phyloP scores from a whole-genome alignment of 2,329 filamentous ascomycete species.

The Cordyceps fumosorosea region DNA sequence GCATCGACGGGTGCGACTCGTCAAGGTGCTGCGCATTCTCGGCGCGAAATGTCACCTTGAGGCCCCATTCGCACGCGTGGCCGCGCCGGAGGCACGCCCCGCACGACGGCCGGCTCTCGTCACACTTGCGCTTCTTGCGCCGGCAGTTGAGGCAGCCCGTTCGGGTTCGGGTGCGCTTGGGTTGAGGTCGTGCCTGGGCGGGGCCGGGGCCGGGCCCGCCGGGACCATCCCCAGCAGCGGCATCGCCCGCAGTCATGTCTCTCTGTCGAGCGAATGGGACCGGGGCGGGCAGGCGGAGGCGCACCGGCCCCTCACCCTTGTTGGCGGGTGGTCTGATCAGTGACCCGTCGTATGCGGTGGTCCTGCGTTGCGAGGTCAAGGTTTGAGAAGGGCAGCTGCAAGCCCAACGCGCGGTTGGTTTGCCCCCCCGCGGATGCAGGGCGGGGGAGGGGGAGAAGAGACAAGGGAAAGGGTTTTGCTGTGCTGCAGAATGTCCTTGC shows the following conservation, averaged over 20 bases:
- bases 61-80: conserved; percentile 31
- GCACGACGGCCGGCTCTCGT: conserved; percentile 29
- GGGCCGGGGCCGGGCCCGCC: neutral
- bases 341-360: neutral
- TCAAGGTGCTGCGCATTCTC: conserved; percentile 30
- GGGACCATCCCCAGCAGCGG: neutral
- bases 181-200: neutral
- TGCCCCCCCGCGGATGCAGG: neutral
- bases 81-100: conserved; percentile 27
- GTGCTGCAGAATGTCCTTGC: neutral
- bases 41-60: conserved; percentile 31
- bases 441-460: neutral
- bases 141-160: conserved; percentile 33
- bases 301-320: neutral
- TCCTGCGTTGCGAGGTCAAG: neutral
- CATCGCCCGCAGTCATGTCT: neutral
- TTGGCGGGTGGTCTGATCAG: neutral
- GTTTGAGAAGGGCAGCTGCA: conserved; percentile 1
- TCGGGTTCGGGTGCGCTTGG: conserved; percentile 27
- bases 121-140: conserved; percentile 33
- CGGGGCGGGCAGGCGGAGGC: neutral
- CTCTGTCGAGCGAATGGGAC: neutral
- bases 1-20: conserved; percentile 29
- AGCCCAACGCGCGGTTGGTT: conserved; percentile 6
- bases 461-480: neutral